These are phyloP conservation scores for Globisporangium abappressorium DNA, from an alignment of 352 stramenopile genomes.

Conservation along the genomic window DNA sequence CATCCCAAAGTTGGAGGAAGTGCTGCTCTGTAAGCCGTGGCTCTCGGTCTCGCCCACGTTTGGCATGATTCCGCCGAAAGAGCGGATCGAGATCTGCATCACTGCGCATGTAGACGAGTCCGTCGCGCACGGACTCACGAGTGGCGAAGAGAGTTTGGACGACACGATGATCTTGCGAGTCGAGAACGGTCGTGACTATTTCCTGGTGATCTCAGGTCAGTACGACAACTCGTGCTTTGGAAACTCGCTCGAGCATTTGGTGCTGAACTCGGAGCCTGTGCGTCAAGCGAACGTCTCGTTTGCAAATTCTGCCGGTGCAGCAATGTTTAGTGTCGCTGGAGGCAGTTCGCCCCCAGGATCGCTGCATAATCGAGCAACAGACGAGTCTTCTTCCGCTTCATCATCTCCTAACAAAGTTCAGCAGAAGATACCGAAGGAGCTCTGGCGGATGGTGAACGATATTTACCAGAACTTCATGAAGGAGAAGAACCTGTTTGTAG, in stretches of 20 bases:
- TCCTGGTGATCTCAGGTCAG: conserved; percentile 90
- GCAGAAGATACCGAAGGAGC: conserved; percentile 94
- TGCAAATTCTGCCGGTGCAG: conserved; percentile 20
- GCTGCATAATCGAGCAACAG: conserved; percentile 7
- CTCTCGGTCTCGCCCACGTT: conserved; percentile 88
- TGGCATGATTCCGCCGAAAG: conserved; percentile 82
- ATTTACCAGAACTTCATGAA: conserved; percentile 84
- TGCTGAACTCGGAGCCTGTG: conserved; percentile 88
- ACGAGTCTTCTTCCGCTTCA: conserved; percentile 7
- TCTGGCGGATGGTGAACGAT: conserved; percentile 98
- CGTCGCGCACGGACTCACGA: conserved; percentile 89
- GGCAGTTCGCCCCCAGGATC: conserved; percentile 7
- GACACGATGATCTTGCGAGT: conserved; percentile 97
- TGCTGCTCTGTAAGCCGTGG: conserved; percentile 90
- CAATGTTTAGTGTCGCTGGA: conserved; percentile 44
- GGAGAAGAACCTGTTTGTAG: conserved; percentile 83
- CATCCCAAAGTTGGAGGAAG: conserved; percentile 87
- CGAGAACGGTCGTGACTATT: conserved; percentile 96
- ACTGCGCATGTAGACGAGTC: conserved; percentile 88
- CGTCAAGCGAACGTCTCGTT: conserved; percentile 41
- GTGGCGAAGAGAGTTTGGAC: conserved; percentile 89
- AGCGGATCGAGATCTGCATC: conserved; percentile 88
- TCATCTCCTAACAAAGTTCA: conserved; percentile 15
- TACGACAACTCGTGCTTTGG: conserved; percentile 96
- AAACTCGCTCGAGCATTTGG: conserved; percentile 93